These are phyloP conservation scores for Rhizoctonia solani DNA, from an alignment of 1,284 basidiomycete genomes.

Conservation along the genomic window DNA sequence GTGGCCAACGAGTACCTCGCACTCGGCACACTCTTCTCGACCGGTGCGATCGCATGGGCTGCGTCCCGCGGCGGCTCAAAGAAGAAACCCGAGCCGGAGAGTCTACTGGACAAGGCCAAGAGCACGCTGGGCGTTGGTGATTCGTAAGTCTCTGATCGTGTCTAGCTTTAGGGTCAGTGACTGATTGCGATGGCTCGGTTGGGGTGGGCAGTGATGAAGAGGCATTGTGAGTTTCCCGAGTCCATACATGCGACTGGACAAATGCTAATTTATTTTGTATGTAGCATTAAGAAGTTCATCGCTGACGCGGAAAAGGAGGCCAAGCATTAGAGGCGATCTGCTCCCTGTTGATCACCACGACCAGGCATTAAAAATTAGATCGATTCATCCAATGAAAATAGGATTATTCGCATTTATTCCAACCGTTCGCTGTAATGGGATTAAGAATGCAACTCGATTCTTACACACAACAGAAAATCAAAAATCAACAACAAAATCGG, in stretches of 20 bases:
- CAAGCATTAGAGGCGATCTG: background rate
- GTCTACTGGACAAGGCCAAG: conserved; percentile 58
- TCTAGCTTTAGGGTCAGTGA: background rate
- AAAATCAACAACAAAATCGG: background rate
- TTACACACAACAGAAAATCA: background rate
- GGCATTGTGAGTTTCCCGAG: conserved; percentile 63
- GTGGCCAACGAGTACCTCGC: conserved; percentile 78
- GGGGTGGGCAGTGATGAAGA: conserved; percentile 61
- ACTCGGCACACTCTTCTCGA: conserved; percentile 62
- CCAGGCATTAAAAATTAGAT: background rate
- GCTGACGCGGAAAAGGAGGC: conserved; percentile 73
- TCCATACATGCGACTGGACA: background rate
- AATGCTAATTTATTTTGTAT: conserved; percentile 41
- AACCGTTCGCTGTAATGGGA: background rate
- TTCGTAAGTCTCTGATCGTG: conserved; percentile 56
- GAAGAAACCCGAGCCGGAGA: conserved; percentile 49
- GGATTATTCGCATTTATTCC: no score
- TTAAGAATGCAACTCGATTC: background rate
- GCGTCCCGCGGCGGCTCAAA: conserved; percentile 50
- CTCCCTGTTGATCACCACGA: background rate
- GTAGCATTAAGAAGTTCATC: conserved; percentile 75
- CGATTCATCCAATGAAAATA: background rate
- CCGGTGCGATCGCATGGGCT: conserved; percentile 57
- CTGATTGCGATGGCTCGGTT: background rate
- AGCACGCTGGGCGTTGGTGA: conserved; percentile 66